These are phyloP conservation scores for Cladophialophora chaetospira DNA, from an alignment of 2,329 filamentous ascomycete genomes.

Conservation along the genomic window DNA sequence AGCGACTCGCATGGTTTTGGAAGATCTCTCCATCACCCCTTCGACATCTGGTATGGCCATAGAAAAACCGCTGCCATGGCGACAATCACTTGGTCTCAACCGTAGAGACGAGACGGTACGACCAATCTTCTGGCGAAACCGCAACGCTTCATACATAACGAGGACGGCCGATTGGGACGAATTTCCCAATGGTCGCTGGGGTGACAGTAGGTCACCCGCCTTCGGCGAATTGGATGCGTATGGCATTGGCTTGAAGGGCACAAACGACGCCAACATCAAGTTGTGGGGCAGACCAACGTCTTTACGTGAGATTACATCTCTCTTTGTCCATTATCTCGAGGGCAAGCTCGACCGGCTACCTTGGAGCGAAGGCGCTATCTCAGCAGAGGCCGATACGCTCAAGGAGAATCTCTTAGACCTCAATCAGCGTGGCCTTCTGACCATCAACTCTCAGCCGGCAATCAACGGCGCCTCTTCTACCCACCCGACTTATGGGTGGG, in stretches of 20 bases:
- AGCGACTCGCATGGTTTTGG: slow-evolving; percentile 88
- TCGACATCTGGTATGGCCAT: slow-evolving; percentile 70
- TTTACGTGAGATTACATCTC: slow-evolving; percentile 74
- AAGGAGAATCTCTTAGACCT: slow-evolving; percentile 74
- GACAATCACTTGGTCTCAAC: slow-evolving; percentile 86
- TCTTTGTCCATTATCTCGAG: slow-evolving; percentile 84
- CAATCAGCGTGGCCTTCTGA: slow-evolving; percentile 84
- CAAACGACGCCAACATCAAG: slow-evolving; percentile 93
- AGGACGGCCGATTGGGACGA: slow-evolving; percentile 99
- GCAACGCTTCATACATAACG: slow-evolving; percentile 91
- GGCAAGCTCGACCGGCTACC: slow-evolving; percentile 80
- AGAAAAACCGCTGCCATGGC: slow-evolving; percentile 92
- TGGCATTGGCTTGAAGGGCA: slow-evolving; percentile 88
- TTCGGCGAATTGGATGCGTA: slow-evolving; percentile 96
- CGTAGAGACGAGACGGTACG: slow-evolving; percentile 92
- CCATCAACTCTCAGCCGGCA: slow-evolving; percentile 96
- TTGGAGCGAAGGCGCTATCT: slow-evolving; percentile 91
- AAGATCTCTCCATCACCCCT: slow-evolving; percentile 82
- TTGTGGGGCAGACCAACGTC: slow-evolving; percentile 86
- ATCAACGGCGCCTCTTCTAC: slow-evolving; percentile 88
- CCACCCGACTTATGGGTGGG: slow-evolving; percentile 88
- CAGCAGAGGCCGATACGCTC: slow-evolving; percentile 77
- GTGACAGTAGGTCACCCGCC: slow-evolving; percentile 91
- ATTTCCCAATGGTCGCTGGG: slow-evolving; percentile 98
- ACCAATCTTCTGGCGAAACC: slow-evolving; percentile 97